Percentiles rank a stretch among this genome's conserved stretches.
These are phyloP conservation scores for Gymnopilus dilepis DNA, from an alignment of 768 basidiomycete genomes.

Conservation along the genomic window DNA sequence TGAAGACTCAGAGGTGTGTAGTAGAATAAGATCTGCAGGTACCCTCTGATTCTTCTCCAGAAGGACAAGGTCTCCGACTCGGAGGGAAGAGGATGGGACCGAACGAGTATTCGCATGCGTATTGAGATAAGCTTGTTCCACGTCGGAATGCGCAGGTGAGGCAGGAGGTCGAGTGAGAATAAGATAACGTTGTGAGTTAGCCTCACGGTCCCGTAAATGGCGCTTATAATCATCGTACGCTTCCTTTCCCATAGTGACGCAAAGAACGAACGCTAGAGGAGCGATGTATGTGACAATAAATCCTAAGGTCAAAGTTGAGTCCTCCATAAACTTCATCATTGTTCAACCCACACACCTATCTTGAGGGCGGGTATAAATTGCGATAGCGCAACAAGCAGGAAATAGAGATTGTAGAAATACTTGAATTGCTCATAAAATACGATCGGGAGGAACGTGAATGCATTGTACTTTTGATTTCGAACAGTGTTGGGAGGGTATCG, in stretches of 20 bases:
- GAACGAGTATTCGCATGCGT: slow-evolving; percentile 66
- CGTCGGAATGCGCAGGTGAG: slow-evolving; percentile 37
- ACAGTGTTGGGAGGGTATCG: slow-evolving; percentile 88
- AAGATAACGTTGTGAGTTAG: slow-evolving; percentile 92
- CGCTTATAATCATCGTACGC: slow-evolving; percentile 99
- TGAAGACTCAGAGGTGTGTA: slow-evolving; percentile 85
- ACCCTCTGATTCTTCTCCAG: slow-evolving; percentile 98
- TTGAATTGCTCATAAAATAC: slow-evolving; percentile 99
- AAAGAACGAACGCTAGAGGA: slow-evolving; percentile 93
- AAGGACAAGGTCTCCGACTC: slow-evolving; percentile 88
- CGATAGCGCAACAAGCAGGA: slow-evolving; percentile 93
- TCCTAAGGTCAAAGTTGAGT: slow-evolving; percentile 49
- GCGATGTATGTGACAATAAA: slow-evolving; percentile 96
- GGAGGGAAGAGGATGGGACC: slow-evolving; percentile 85
- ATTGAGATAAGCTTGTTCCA: slow-evolving; percentile 48
- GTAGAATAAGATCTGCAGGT: slow-evolving; percentile 90
- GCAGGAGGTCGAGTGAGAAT: slow-evolving; percentile 65
- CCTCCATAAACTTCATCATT: not conserved
- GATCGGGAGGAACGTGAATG: slow-evolving; percentile 94
- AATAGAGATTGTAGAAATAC: slow-evolving; percentile 99
- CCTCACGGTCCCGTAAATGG: slow-evolving; percentile 88
- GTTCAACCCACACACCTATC: slow-evolving; percentile 70
- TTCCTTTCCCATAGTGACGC: slow-evolving; percentile 97
- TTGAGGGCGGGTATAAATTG: slow-evolving; percentile 96
- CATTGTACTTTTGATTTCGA: slow-evolving; percentile 97